A percentile compares a stretch with the other conserved stretches of the same genome.
phyloP scores from a whole-genome alignment of 2,329 filamentous ascomycete species.

The Aspergillus piperis region DNA sequence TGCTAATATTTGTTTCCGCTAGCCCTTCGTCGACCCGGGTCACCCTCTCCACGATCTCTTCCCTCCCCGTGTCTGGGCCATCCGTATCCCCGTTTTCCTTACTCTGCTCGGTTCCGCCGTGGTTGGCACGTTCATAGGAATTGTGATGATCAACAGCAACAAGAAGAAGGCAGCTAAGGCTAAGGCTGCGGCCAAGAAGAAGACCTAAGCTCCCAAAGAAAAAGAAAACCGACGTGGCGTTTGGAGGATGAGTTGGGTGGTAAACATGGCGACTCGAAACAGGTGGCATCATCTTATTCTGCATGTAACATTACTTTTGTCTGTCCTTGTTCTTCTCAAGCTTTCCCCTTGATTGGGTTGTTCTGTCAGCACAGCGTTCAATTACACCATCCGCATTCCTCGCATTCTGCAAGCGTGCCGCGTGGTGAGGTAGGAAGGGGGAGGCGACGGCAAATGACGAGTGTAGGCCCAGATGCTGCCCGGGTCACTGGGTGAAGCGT shows the following conservation, averaged over 20 bases:
- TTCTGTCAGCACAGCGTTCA: neutral
- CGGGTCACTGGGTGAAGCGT: conserved; percentile 3
- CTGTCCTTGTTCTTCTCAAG: neutral
- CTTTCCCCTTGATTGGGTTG: neutral
- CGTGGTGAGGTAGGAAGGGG: conserved; percentile 1
- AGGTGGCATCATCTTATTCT: conserved; percentile 4
- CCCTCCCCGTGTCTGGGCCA: conserved; percentile 96
- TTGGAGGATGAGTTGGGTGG: conserved; percentile 3
- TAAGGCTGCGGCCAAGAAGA: conserved; percentile 81
- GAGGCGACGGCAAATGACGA: neutral
- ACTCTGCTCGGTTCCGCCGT: conserved; percentile 89
- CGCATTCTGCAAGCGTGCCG: conserved; percentile 5
- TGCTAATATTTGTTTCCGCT: conserved; percentile 4
- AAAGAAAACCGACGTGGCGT: neutral
- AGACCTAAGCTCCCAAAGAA: conserved; percentile 58
- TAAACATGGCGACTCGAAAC: conserved; percentile 3
- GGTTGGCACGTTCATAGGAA: conserved; percentile 90
- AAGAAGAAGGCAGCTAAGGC: conserved; percentile 95
- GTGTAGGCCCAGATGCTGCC: neutral
- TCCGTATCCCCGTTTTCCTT: conserved; percentile 96
- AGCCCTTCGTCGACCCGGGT: conserved; percentile 97
- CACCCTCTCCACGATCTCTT: conserved; percentile 94
- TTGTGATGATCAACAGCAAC: conserved; percentile 99
- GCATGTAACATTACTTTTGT: conserved; percentile 9
- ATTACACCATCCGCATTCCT: conserved; percentile 7